Percentiles rank a stretch among this genome's conserved stretches.
Conservation (phyloP, 495 filamentous ascomycete genomes). For the Tuber microsphaerosporum region DNA sequence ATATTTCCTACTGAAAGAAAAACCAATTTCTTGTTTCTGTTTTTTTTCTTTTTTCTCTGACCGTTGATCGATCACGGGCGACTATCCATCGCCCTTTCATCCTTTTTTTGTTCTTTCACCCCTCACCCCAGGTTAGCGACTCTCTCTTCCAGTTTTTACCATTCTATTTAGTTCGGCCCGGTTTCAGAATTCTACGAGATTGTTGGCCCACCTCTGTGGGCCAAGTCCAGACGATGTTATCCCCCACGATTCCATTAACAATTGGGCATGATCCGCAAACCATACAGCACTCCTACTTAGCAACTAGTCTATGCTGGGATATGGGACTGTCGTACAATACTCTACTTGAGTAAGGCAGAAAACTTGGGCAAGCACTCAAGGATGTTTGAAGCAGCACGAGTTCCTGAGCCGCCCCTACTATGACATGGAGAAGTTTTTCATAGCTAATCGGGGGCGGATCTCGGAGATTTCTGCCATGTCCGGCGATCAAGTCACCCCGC, state of each 20-base stretch:
- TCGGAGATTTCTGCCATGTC: slow-evolving; percentile 2
- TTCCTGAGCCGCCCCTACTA: not conserved
- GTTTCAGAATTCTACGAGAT: not conserved
- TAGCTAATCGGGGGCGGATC: not conserved
- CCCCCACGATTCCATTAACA: too few species aligned
- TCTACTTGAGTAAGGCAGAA: not conserved
- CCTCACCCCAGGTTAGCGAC: not conserved
- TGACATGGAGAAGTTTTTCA: not conserved
- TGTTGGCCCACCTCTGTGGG: not conserved
- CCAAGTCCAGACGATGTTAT: too few species aligned
- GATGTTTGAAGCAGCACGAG: not conserved
- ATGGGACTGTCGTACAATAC: not conserved
- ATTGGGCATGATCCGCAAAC: too few species aligned
- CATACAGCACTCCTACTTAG: too few species aligned
- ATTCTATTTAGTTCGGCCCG: not conserved
- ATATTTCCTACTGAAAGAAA: not conserved
- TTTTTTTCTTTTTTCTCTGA: too few species aligned
- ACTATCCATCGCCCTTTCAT: not conserved
- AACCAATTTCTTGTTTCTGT: too few species aligned
- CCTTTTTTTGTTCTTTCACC: not conserved
- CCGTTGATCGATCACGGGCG: not conserved
- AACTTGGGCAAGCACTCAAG: not conserved
- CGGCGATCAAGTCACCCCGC: not conserved
- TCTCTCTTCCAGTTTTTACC: not conserved
- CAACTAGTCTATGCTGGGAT: too few species aligned